phyloP scores from a whole-genome alignment of 1,139 yeast species.

The Diutina sp. region DNA sequence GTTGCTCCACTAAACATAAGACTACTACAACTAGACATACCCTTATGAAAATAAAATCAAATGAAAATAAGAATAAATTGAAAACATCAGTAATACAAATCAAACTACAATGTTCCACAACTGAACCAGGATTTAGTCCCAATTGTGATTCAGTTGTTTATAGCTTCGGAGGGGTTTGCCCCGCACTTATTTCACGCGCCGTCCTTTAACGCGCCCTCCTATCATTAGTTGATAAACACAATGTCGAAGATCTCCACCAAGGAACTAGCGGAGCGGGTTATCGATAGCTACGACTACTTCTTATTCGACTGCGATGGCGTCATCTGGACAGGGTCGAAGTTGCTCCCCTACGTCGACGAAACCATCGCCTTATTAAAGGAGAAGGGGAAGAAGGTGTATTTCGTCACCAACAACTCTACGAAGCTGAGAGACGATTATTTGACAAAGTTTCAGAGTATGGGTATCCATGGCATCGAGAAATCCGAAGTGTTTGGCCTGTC shows the following conservation, averaged over 20 bases:
- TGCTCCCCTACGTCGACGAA: constrained; percentile 27
- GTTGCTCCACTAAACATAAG: too few relatives aligned
- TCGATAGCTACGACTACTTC: constrained; percentile 55
- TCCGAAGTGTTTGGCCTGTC: constrained; percentile 85
- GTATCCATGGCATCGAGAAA: constrained; percentile 46
- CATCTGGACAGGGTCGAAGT: constrained; percentile 35
- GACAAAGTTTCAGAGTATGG: constrained; percentile 62
- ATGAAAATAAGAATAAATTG: too few relatives aligned
- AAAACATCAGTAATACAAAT: too few relatives aligned
- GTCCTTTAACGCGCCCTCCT: too few relatives aligned
- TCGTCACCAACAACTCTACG: constrained; percentile 92
- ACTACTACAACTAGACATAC: too few relatives aligned
- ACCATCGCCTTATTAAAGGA: constrained; percentile 23
- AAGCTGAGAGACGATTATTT: constrained; percentile 74
- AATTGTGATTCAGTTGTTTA: too few relatives aligned
- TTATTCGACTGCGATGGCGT: constrained; percentile 38
- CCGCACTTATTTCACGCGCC: too few relatives aligned
- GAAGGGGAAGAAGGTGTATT: constrained; percentile 49
- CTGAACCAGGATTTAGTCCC: too few relatives aligned
- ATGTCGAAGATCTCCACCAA: constrained; percentile 16
- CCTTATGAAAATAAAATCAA: too few relatives aligned
- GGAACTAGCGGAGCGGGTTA: constrained; percentile 37
- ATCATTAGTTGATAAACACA: too few relatives aligned
- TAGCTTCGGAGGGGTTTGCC: too few relatives aligned
- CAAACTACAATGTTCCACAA: too few relatives aligned